Conservation (phyloP, 192 early-diverging fungal genomes). For the Backusella parvicylindrica region DNA sequence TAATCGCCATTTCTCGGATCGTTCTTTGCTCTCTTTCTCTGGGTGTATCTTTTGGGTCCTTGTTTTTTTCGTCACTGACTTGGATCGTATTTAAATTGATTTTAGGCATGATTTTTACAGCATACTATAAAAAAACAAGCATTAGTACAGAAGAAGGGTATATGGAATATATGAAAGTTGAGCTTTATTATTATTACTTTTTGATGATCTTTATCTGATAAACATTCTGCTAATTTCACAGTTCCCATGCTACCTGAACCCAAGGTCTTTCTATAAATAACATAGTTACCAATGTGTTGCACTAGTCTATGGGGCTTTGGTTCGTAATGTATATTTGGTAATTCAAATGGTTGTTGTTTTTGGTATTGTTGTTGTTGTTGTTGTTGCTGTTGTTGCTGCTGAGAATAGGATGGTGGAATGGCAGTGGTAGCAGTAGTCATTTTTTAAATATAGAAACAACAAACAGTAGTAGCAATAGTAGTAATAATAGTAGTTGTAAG, state of each 20-base stretch:
- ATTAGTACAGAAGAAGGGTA: neutral
- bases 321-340: neutral
- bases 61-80: neutral
- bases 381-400: neutral
- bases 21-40: conserved; percentile 39
- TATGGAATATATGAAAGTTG: neutral
- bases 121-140: conserved; percentile 11
- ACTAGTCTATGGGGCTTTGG: neutral
- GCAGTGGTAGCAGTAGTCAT: neutral
- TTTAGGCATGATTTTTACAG: conserved; percentile 25
- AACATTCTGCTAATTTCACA: conserved; percentile 23
- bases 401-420: neutral
- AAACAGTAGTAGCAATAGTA: neutral
- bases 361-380: neutral
- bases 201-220: conserved; percentile 6
- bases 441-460: neutral
- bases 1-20: conserved; percentile 60
- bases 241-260: conserved; percentile 25
- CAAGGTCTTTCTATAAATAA: conserved; percentile 15
- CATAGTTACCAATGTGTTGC: conserved; percentile 18
- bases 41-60: conserved; percentile 29
- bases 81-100: neutral
- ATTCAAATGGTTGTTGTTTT: neutral
- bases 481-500: too few relatives aligned
- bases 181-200: neutral